These are phyloP conservation scores for Claviceps lovelessii DNA, from an alignment of 2,329 filamentous ascomycete species.

Conservation along the genomic window DNA sequence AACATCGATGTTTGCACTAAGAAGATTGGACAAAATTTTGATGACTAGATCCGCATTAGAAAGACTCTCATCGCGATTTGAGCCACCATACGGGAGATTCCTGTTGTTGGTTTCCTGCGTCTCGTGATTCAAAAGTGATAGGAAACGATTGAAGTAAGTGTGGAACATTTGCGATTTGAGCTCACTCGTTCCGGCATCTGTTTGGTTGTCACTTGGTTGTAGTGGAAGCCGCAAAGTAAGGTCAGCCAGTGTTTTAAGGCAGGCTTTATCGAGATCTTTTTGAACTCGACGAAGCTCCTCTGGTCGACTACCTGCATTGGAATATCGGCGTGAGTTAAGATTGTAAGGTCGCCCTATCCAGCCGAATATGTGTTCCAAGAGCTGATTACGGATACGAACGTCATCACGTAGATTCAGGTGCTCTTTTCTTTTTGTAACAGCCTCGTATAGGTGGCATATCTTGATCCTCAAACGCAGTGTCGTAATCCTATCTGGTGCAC, in stretches of 20 bases:
- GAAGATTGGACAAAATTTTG: conserved; percentile 51
- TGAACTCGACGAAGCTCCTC: conserved; percentile 47
- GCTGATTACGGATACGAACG: conserved; percentile 52
- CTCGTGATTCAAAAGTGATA: conserved; percentile 50
- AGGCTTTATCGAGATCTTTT: conserved; percentile 51
- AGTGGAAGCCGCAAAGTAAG: conserved; percentile 52
- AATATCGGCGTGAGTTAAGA: conserved; percentile 23
- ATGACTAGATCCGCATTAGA: conserved; percentile 50
- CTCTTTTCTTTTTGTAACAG: conserved; percentile 51
- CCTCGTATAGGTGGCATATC: conserved; percentile 52
- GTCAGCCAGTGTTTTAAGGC: conserved; percentile 49
- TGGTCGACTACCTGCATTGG: conserved; percentile 23
- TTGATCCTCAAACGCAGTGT: conserved; percentile 53
- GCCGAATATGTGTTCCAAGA: conserved; percentile 52
- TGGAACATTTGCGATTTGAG: conserved; percentile 59
- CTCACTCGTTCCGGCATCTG: conserved; percentile 52
- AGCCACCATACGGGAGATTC: conserved; percentile 18
- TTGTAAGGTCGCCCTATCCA: conserved; percentile 52
- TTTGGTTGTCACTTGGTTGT: conserved; percentile 50
- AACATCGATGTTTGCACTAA: conserved; percentile 59
- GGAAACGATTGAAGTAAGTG: conserved; percentile 55
- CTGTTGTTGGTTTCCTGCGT: conserved; percentile 24
- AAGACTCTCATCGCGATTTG: conserved; percentile 36
- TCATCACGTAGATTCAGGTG: conserved; percentile 55
- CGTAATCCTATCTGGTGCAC: conserved; percentile 38